phyloP scores from a whole-genome alignment of 225 moss, liverwort and hornwort genomes.

The Physcomitrium patens region DNA sequence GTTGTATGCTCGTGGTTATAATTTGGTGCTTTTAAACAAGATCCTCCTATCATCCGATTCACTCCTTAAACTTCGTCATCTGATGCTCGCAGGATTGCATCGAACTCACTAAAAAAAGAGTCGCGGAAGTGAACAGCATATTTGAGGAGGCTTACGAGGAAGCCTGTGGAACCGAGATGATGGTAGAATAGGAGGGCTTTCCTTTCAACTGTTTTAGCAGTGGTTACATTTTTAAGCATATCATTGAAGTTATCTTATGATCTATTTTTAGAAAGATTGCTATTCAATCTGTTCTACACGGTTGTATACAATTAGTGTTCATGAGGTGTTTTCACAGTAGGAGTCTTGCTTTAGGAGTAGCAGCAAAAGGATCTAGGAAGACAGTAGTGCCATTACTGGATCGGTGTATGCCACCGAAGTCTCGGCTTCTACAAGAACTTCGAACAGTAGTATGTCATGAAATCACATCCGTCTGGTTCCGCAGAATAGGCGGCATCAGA shows the following conservation, averaged over 20 bases:
- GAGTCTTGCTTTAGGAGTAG: neutral
- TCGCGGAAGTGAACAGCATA: slow-evolving; percentile 69
- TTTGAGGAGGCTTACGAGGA: slow-evolving; percentile 68
- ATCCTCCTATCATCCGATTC: neutral
- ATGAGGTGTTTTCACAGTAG: slow-evolving; percentile 6
- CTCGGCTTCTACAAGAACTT: slow-evolving; percentile 1
- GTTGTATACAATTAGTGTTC: slow-evolving; percentile 17
- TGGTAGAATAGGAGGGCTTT: slow-evolving; percentile 39
- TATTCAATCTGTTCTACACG: slow-evolving; percentile 18
- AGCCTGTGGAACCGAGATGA: slow-evolving; percentile 39
- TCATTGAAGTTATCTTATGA: slow-evolving; percentile 19
- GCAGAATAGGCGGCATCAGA: slow-evolving; percentile 11
- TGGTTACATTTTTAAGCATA: slow-evolving; percentile 13
- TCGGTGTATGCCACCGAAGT: slow-evolving; percentile 22
- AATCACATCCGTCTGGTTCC: neutral
- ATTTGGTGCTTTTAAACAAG: neutral
- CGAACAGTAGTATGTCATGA: slow-evolving; percentile 1
- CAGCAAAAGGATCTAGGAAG: slow-evolving; percentile 13
- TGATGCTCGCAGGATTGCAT: slow-evolving; percentile 74
- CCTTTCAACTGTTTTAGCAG: neutral
- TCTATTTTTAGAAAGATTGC: slow-evolving; percentile 13
- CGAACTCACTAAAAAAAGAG: slow-evolving; percentile 66
- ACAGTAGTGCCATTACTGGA: slow-evolving; percentile 17
- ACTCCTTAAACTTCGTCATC: slow-evolving; percentile 12
- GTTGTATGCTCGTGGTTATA: neutral